Percentiles rank a stretch among this genome's conserved stretches.
Conservation (phyloP, 1,284 basidiomycete species). For the Sphaerobolus stellatus region DNA sequence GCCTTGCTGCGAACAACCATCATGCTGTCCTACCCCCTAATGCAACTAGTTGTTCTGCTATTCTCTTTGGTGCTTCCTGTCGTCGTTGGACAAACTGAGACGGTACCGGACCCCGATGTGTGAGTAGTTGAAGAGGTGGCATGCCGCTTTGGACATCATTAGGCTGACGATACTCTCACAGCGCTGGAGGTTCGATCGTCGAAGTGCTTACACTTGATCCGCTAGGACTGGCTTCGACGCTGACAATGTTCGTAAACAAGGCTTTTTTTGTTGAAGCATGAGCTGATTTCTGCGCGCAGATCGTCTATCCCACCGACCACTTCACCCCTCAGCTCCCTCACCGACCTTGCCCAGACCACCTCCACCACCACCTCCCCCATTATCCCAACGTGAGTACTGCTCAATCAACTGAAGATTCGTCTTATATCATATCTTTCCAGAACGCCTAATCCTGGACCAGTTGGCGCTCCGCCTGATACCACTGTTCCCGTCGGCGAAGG, state of each 20-base stretch:
- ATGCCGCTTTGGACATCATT: neutral
- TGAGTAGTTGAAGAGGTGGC: slow-evolving; percentile 28
- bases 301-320: neutral
- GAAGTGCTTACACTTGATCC: slow-evolving; percentile 50
- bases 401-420: too few species aligned
- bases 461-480: slow-evolving; percentile 51
- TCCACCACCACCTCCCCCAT: slow-evolving; percentile 23
- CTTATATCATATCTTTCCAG: too few species aligned
- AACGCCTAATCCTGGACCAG: slow-evolving; percentile 47
- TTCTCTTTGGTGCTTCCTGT: slow-evolving; percentile 26
- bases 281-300: neutral
- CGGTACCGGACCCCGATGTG: slow-evolving; percentile 44
- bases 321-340: slow-evolving; percentile 9
- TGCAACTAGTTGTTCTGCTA: too few species aligned
- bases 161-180: slow-evolving; percentile 24
- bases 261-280: neutral
- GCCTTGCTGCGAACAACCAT: too few species aligned
- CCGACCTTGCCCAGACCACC: slow-evolving; percentile 28
- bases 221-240: slow-evolving; percentile 2
- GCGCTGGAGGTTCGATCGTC: slow-evolving; percentile 54
- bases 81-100: slow-evolving; percentile 43
- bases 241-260: neutral
- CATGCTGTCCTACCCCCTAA: too few species aligned
- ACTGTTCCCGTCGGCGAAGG: slow-evolving; percentile 42
- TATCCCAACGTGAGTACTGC: too few species aligned